Base-by-base conservation (phyloP, 495 filamentous ascomycete genomes). In the Aspergillus mulundensis region DNA sequence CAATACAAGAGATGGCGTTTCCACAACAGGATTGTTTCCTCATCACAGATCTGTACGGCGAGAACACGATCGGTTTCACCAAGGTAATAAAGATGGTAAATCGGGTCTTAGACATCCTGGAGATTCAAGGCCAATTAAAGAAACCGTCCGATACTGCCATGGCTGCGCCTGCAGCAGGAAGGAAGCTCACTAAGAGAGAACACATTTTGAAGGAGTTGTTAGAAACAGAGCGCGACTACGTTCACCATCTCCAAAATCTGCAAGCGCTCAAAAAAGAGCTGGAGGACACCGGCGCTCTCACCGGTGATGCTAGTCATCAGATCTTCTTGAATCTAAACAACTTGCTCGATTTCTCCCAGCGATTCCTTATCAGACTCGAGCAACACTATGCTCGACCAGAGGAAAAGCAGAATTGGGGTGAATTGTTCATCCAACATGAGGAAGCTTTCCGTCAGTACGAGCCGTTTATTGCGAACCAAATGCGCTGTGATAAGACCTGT, bases 261-360 rank as follows among this genome's bases (percentile, higher is more conserved):
- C 92, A 97, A 65, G 87, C 91, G 49, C 82, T 97, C 54, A 97
- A 97, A 77, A 94, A 90, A 62, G 83, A 85, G 23, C 75, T 97
- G 30, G 90, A 97, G 64, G 85, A 92, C 62, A 90, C 87, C 45
- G 90, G 91, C 39, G 82, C 90, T 34, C 84, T 97, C 56, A 85
- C 91, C 5, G 92, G 94, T 48, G 95, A 98, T 70, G 81, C 85
- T 15, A 86, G 96, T 23, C 94, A 97, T 71, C 85, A 91, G 65
- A 95, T 98, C 60, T 98, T 98, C 74, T 77, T 96, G 54, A 98
- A 98, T 71, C 77, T 97, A 60, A 96, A 97, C 70, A 83, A 87
- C 23, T 86, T 98, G 25, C 77, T 98, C 4, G 95, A 98, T 69
- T 97, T 95, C 65, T 94, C 97, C 61, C 85, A 95, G 53, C 81